A percentile compares a stretch with the other conserved stretches of the same genome.
Evolutionary conservation across 345 rosid genomes (phyloP).

Genomic region (Euphorbia lathyris): DNA sequence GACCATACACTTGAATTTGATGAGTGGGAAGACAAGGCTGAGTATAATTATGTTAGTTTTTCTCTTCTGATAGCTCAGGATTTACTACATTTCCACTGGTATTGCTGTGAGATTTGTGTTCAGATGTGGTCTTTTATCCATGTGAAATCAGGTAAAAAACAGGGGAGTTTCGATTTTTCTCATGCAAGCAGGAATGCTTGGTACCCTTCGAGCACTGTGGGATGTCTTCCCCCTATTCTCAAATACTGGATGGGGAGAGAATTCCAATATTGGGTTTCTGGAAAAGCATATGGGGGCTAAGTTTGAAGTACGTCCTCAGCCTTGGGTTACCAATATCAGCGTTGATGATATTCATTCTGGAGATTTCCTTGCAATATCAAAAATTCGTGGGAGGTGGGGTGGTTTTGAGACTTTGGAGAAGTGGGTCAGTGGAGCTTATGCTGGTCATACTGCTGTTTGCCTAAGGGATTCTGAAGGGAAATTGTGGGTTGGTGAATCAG

Average conservation of each 20-base stretch:
- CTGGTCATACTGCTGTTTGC: conserved; percentile 92
- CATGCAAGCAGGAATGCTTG: conserved; percentile 97
- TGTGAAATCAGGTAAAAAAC: conserved; percentile 62
- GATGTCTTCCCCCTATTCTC: conserved; percentile 95
- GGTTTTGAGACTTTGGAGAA: conserved; percentile 98
- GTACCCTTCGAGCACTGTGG: conserved; percentile 91
- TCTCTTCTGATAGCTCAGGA: conserved; percentile 4
- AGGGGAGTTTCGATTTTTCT: conserved; percentile 91
- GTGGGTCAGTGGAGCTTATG: conserved; percentile 99
- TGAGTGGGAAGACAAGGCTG: conserved; percentile 85
- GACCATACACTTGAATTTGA: conserved; percentile 78
- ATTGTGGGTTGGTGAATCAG: conserved; percentile 97
- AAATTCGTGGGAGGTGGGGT: conserved; percentile 90
- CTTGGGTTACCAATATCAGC: conserved; percentile 69
- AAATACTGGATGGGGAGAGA: conserved; percentile 96
- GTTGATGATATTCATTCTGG: conserved; percentile 79
- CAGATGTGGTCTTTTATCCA: background rate
- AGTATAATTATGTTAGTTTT: conserved; percentile 75
- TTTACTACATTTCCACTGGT: conserved; percentile 2
- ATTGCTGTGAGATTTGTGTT: conserved; percentile 7
- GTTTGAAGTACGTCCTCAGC: conserved; percentile 72
- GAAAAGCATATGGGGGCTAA: conserved; percentile 87
- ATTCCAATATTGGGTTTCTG: conserved; percentile 71
- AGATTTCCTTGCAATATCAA: conserved; percentile 84
- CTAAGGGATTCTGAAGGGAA: conserved; percentile 88